phyloP scores from a whole-genome alignment of 768 basidiomycete genomes.

The Auricularia sp. region DNA sequence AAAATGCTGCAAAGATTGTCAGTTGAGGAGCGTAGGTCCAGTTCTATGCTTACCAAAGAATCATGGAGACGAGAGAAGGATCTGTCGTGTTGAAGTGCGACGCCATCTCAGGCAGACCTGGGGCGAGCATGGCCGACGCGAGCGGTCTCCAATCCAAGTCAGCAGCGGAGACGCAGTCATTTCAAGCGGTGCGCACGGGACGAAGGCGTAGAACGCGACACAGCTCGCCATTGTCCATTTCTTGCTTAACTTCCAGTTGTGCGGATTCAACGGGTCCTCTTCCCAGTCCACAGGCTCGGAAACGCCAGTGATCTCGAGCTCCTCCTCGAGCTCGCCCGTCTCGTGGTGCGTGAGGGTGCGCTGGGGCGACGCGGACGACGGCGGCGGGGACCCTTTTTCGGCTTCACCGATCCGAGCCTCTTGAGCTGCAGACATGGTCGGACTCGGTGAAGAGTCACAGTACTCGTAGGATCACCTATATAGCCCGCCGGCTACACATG shows the following conservation, averaged over 20 bases:
- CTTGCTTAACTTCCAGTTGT: conserved; percentile 49
- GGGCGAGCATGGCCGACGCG: conserved; percentile 61
- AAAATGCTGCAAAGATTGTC: conserved; percentile 23
- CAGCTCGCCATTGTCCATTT: conserved; percentile 39
- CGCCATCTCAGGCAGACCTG: conserved; percentile 44
- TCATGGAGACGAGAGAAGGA: conserved; percentile 24
- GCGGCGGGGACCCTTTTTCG: no score
- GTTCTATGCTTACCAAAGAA: background rate
- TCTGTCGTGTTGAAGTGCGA: conserved; percentile 19
- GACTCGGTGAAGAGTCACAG: no score
- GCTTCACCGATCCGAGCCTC: no score
- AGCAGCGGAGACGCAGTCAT: conserved; percentile 24
- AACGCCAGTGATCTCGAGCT: background rate
- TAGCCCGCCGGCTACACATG: no score
- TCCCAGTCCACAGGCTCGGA: conserved; percentile 32
- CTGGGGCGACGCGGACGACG: no score
- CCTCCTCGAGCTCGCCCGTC: background rate
- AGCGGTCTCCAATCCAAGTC: conserved; percentile 33
- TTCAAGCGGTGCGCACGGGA: conserved; percentile 17
- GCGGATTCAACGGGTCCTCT: conserved; percentile 47
- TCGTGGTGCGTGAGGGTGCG: no score
- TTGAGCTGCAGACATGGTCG: no score
- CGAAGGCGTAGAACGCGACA: conserved; percentile 25
- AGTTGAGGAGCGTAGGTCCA: background rate
- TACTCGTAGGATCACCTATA: no score